A percentile compares a stretch with the other conserved stretches of the same genome.
phyloP scores from a whole-genome alignment of 805 yeast species.

The Diddensiella caesifluorescens region DNA sequence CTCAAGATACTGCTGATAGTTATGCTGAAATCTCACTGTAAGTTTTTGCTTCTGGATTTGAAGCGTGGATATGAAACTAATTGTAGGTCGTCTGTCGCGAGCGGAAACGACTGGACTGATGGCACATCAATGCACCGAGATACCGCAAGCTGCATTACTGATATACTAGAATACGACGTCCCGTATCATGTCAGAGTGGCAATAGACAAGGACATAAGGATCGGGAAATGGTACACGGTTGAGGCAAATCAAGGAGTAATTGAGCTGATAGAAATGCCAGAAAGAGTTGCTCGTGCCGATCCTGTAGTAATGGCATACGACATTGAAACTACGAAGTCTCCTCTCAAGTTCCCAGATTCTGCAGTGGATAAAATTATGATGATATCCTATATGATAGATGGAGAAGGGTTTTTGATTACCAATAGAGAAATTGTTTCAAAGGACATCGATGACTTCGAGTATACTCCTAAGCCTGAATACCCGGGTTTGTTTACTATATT shows the following conservation, averaged over 20 bases:
- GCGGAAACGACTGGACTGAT: conserved; percentile 10
- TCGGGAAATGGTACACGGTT: conserved; percentile 94
- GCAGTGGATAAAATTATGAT: conserved; percentile 91
- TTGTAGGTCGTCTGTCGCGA: conserved; percentile 8
- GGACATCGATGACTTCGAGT: conserved; percentile 95
- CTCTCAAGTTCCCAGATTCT: conserved; percentile 92
- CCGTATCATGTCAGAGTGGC: conserved; percentile 95
- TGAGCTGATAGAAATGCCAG: conserved; percentile 53
- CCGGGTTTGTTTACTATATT: conserved; percentile 86
- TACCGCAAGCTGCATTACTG: conserved; percentile 60
- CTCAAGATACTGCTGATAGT: conserved; percentile 58
- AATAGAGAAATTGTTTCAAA: conserved; percentile 90
- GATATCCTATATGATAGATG: conserved; percentile 99
- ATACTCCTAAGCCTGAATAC: conserved; percentile 95
- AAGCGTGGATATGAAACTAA: background rate
- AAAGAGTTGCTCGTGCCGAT: conserved; percentile 90
- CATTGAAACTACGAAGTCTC: conserved; percentile 96
- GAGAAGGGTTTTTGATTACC: conserved; percentile 90
- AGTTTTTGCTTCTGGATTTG: conserved; percentile 3
- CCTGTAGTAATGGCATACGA: conserved; percentile 96
- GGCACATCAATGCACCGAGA: conserved; percentile 33
- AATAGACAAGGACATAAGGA: conserved; percentile 80
- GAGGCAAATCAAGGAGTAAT: conserved; percentile 55
- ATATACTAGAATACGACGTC: conserved; percentile 89
- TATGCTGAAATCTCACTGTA: conserved; percentile 53